A percentile compares a stretch with the other conserved stretches of the same genome.
phyloP scores from a whole-genome alignment of 768 basidiomycete species.

The Jaapia argillacea region DNA sequence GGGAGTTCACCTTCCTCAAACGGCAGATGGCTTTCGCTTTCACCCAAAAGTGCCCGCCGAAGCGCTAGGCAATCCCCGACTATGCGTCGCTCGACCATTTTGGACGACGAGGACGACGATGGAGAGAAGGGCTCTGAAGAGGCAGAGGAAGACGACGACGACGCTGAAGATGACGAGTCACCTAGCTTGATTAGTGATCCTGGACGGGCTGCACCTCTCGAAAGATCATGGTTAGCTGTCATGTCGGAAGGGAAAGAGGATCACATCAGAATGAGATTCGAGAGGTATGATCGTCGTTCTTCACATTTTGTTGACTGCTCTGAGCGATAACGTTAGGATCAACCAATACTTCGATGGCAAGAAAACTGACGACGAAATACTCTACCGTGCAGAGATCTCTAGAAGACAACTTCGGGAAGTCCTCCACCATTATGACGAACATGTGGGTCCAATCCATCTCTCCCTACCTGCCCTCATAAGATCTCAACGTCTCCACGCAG shows the following conservation, averaged over 20 bases:
- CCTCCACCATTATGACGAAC: constrained; percentile 79
- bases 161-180: constrained; percentile 31
- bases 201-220: constrained; percentile 65
- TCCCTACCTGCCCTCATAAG: background rate
- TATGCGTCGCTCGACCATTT: constrained; percentile 20
- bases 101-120: constrained; percentile 16
- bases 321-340: constrained; percentile 38
- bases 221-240: constrained; percentile 80
- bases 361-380: constrained; percentile 85
- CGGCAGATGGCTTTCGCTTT: no score
- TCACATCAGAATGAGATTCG: constrained; percentile 60
- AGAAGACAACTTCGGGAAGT: constrained; percentile 79
- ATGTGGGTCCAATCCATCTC: constrained; percentile 52
- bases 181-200: constrained; percentile 78
- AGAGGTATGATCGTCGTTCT: constrained; percentile 41
- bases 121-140: constrained; percentile 19
- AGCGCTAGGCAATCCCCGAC: constrained; percentile 24
- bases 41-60: constrained; percentile 41
- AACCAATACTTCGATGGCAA: constrained; percentile 93
- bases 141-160: constrained; percentile 27
- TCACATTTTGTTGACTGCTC: background rate
- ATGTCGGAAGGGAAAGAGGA: constrained; percentile 81
- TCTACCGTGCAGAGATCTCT: constrained; percentile 80
- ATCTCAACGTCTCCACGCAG: constrained; percentile 19
- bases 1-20: no score